Evolutionary conservation across 768 basidiomycete species (phyloP), one percentile per base, ranked within the genome.

Genomic region (Suillus lakei): DNA sequence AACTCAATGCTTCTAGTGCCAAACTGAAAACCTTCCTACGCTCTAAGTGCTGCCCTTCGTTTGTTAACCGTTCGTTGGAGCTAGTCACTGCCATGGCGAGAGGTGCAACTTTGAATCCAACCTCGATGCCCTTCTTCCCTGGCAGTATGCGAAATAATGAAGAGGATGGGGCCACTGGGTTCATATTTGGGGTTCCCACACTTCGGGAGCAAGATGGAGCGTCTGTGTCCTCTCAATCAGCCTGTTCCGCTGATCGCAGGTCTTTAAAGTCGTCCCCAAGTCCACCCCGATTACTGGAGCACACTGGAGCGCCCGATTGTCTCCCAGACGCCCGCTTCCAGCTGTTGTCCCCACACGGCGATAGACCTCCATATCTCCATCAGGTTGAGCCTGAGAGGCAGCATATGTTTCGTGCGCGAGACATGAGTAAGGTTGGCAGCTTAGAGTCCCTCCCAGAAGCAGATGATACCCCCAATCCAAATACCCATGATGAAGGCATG

Each of bases 61-160:
- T 73, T 74, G 58, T 74, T 66, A 18, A 38, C 30, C 36, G 48
- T 53, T 55, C 39, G 34, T 64, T 44, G 43, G 66, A 69, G 65
- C 65, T 59, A 60, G 68, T 68, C 70, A 66, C 69, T 74, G 80
- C 78, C 74, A 91, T 92, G 89, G 88, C 90, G 67, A 88, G 87
- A 84, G 91, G 88, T 72, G 89, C 86, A 72, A 84, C 90, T 66
- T 81, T 93, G 71, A 93, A 93, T 78, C 91, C 92, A 68, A 84
- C 91, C 67, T 94, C 92, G 65, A 88, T 88, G 75, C 92, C 92
- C 60, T 94, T 94, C 85, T 92, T 92, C 76, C 92, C 92, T 67
- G 90, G 90, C 62, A 71, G 64, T 62, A 74, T 86, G 70, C 87
- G 88, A 68, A 73, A 81, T 69, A 80, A 73, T 71, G 88, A 88